These are phyloP conservation scores for Oldenlandia corymbosa DNA, from an alignment of 257 asterid species.

Conservation along the genomic window DNA sequence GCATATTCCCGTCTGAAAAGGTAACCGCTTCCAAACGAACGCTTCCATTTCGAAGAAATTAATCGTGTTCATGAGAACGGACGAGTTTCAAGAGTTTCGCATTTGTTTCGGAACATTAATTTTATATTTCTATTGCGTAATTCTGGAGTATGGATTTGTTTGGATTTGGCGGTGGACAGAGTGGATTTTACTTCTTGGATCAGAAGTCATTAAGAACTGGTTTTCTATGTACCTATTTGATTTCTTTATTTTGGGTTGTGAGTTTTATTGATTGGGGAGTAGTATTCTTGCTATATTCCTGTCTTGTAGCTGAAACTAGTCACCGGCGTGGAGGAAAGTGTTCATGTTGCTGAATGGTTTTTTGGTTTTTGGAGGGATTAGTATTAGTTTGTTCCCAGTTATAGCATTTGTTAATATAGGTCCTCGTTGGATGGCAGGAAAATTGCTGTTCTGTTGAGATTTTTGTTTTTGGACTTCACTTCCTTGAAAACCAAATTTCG, in stretches of 20 bases:
- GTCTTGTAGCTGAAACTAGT: not conserved
- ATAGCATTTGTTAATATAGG: not conserved
- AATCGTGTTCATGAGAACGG: too few relatives aligned
- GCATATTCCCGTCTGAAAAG: slow-evolving; percentile 84
- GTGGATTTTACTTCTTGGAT: too few relatives aligned
- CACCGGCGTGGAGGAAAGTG: not conserved
- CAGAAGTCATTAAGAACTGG: too few relatives aligned
- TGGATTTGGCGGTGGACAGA: too few relatives aligned
- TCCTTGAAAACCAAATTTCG: too few relatives aligned
- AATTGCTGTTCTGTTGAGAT: not conserved
- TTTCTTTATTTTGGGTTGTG: not conserved
- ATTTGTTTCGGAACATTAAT: not conserved
- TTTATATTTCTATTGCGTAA: too few relatives aligned
- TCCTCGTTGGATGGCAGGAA: not conserved
- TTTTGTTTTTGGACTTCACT: too few relatives aligned
- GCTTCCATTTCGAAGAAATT: too few relatives aligned
- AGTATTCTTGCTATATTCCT: not conserved
- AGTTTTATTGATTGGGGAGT: not conserved
- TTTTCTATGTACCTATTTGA: too few relatives aligned
- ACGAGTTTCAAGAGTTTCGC: not conserved
- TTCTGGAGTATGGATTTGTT: too few relatives aligned
- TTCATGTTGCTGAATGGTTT: not conserved
- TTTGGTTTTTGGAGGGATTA: not conserved
- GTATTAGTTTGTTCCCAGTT: not conserved
- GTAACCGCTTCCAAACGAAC: slow-evolving; percentile 27